Evolutionary conservation across 192 early-diverging fungal species (phyloP), one percentile per base, ranked within the genome.

Genomic region (Coemansia biformis): DNA sequence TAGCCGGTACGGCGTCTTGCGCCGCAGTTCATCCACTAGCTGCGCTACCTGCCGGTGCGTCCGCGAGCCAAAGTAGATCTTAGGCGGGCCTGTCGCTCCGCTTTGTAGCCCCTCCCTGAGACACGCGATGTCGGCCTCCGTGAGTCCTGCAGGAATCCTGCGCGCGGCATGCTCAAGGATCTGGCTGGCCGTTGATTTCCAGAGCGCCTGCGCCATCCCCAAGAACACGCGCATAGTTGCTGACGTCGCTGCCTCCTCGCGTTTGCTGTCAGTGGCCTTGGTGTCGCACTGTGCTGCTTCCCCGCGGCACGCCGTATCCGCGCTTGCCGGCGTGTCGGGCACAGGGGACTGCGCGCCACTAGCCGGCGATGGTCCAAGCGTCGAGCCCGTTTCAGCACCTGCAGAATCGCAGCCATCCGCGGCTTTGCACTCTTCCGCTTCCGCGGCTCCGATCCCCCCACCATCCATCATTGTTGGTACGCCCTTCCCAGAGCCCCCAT

Each of bases 21-120:
- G 38, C n/a, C 74, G 72, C 41, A 82, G 58, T 31, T 82, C 81
- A 16, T 57, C 41, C 21, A 82, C 52, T 5, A 82, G 49, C 57
- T 82, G 81, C 15, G 77, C 48, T 6, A 82, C 63, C 39, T 82
- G 81, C 63, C 73, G 79, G 49, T 82, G 81, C 11, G 81, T 82
- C 15, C 81, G 70, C 18, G 77, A 69, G 0, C 77, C 77, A 67
- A 71, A 71, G 55, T 77, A 81, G 30, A 78, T 79, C 8, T 50
- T 44, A n/a, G 67, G 67, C 18, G 7, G 43, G 17, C 21, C 26
- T 4, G 15, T 32, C 11, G 19, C 35, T 0, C 22, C 13, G 0
- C 19, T 37, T 7, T 53, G 17, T 8, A 29, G 31, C 31, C 40
- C 57, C 22, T 46, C 42, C n/a, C 24, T 29, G n/a, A 63, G 44